Evolutionary conservation across 441 rosid species (phyloP), one percentile per base, ranked within the genome.

Genomic region (Adansonia grandidieri): DNA sequence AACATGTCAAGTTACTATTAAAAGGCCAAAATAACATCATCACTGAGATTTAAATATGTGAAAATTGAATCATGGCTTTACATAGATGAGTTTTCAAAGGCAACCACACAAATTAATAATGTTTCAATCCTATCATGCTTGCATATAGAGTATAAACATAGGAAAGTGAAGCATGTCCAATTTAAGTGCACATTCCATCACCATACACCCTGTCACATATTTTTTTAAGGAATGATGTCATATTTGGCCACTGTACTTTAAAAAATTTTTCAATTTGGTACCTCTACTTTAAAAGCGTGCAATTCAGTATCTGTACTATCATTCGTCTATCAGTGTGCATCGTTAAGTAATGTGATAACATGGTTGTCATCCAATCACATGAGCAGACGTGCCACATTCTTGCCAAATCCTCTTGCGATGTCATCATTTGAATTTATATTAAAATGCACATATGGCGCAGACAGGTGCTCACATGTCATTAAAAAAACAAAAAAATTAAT

Each of bases 41-140:
- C 17, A 57, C 76, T 57, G 51, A 6, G 75, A 40, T 56, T 40
- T 56, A 73, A 73, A 73, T 20, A 19, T 11, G 50, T 73, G 65
- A 44, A 42, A 73, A 11, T 40, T 57, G 53, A 73, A 58, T 42
- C 44, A 73, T 22, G 54, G 63, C 19, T 57, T 58, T 57, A 42
- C 19, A 22, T 14, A 13, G 3, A 37, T 72, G 54, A 57, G 19
- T 45, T 73, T 73, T 73, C 15, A 42, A 57, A 58, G 66, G 66
- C n/a, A 58, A 13, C 14, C 64, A 73, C 40, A 40, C 14, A 73
- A 57, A 20, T 57, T 57, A 19, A 57, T 42, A 19, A 72, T 54
- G 32, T 9, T 54, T 72, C 48, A 57, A 42, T 58, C 76, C 65
- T 20, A 60, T 19, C 3, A 42, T 42, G 13, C 13, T 6, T 42